Conservation (phyloP, 768 basidiomycete species). For the Mycena vulgaris region DNA sequence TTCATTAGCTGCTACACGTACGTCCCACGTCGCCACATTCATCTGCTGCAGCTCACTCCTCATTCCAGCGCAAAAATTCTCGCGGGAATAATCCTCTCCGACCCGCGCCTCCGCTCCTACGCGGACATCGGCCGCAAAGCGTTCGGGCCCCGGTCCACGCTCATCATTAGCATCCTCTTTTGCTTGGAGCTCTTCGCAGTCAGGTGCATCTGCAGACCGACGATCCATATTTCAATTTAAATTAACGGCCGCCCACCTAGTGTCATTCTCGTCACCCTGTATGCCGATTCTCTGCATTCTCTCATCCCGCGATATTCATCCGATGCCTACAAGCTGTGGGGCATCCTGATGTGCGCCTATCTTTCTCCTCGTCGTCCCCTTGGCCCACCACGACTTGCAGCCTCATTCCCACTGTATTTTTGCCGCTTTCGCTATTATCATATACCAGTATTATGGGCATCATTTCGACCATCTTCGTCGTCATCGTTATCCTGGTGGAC, state of each 20-base stretch:
- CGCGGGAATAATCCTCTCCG: constrained; percentile 80
- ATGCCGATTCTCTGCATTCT: constrained; percentile 87
- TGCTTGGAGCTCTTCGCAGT: constrained; percentile 92
- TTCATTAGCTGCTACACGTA: constrained; percentile 92
- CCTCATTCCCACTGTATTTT: constrained; percentile 88
- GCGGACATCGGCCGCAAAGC: constrained; percentile 93
- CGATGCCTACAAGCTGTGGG: constrained; percentile 84
- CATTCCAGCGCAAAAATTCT: constrained; percentile 85
- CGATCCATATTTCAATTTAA: not conserved
- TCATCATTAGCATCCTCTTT: constrained; percentile 81
- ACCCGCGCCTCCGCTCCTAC: constrained; percentile 85
- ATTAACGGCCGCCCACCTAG: constrained; percentile 54
- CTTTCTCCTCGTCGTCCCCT: constrained; percentile 5
- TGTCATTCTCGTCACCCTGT: constrained; percentile 89
- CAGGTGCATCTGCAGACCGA: constrained; percentile 60
- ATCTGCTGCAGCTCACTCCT: not conserved
- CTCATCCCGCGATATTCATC: constrained; percentile 80
- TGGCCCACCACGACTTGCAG: constrained; percentile 54
- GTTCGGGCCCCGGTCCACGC: constrained; percentile 82
- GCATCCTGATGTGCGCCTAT: constrained; percentile 72
- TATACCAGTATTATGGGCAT: constrained; percentile 92
- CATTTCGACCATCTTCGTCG: constrained; percentile 81
- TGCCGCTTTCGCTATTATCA: constrained; percentile 89
- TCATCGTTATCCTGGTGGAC: constrained; percentile 86
- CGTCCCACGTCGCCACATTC: constrained; percentile 48